A percentile compares a stretch with the other conserved stretches of the same genome.
Conservation (phyloP, 352 stramenopile species). For the Pythium diclinum region DNA sequence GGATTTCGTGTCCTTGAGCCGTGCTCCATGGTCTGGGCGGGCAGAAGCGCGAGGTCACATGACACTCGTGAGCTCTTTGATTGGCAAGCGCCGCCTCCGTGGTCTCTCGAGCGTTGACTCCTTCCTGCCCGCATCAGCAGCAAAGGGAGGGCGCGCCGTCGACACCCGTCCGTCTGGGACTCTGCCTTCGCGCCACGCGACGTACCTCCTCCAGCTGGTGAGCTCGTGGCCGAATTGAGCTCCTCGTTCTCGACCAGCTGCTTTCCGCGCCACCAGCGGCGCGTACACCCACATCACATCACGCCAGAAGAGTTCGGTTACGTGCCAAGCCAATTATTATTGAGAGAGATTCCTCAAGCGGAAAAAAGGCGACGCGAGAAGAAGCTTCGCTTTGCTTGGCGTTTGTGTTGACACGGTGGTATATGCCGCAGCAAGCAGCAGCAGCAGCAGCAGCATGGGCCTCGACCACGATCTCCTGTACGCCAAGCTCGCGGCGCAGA, state of each 20-base stretch:
- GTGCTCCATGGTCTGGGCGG: background rate
- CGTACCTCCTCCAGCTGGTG: background rate
- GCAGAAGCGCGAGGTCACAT: background rate
- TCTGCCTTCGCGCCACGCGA: background rate
- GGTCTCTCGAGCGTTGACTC: background rate
- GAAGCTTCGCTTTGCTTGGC: background rate
- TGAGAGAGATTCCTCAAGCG: background rate
- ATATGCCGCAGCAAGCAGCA: background rate
- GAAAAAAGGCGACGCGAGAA: background rate
- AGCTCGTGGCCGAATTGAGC: constrained; percentile 7
- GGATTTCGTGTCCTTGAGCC: background rate
- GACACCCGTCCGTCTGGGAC: background rate
- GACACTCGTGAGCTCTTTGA: background rate
- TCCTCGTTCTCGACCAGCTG: constrained; percentile 2
- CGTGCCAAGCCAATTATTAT: background rate
- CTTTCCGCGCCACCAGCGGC: constrained; percentile 6
- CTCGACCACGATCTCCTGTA: constrained; percentile 36
- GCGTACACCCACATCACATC: background rate
- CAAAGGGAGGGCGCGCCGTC: background rate
- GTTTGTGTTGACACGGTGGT: background rate
- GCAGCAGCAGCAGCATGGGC: constrained; percentile 6
- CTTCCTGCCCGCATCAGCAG: background rate
- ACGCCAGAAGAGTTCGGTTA: background rate
- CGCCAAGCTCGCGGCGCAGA: constrained; percentile 62
- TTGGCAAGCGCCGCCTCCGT: background rate